These are phyloP conservation scores for Chrysanthemum lavandulifolium DNA, from an alignment of 129 eudicot species.

Conservation along the genomic window DNA sequence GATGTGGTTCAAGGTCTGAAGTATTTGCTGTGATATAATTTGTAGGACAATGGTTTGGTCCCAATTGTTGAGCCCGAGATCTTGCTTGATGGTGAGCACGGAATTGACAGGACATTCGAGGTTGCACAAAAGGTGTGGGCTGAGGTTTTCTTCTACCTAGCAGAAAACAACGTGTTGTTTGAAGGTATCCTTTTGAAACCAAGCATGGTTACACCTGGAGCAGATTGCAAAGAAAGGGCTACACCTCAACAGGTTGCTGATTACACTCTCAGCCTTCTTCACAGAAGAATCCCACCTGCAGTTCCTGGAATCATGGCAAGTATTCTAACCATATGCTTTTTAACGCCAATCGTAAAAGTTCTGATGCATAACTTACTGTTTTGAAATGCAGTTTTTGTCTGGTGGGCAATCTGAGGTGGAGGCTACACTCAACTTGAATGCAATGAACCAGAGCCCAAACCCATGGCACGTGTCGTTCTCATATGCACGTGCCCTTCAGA, in stretches of 20 bases:
- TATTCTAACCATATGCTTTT: neutral
- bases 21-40: conserved; percentile 4
- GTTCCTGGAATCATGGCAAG: conserved; percentile 90
- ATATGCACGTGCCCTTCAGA: conserved; percentile 84
- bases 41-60: conserved; percentile 79
- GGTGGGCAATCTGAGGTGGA: conserved; percentile 94
- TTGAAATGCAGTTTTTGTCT: conserved; percentile 67
- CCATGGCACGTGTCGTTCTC: conserved; percentile 96
- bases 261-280: conserved; percentile 70
- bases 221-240: conserved; percentile 69
- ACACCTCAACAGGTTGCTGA: conserved; percentile 66
- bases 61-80: conserved; percentile 80
- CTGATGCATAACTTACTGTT: conserved; percentile 6
- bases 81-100: conserved; percentile 70
- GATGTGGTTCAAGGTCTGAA: conserved; percentile 23
- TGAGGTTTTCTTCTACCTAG: conserved; percentile 74
- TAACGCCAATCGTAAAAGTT: too few relatives aligned
- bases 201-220: conserved; percentile 90
- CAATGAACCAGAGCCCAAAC: conserved; percentile 88
- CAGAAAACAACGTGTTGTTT: conserved; percentile 60
- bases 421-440: conserved; percentile 79
- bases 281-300: conserved; percentile 71
- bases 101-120: conserved; percentile 63
- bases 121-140: conserved; percentile 78
- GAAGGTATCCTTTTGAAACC: conserved; percentile 83